Percentiles rank a stretch among this genome's conserved stretches.
These are phyloP conservation scores for Vinca minor DNA, from an alignment of 257 asterid genomes.

Conservation along the genomic window DNA sequence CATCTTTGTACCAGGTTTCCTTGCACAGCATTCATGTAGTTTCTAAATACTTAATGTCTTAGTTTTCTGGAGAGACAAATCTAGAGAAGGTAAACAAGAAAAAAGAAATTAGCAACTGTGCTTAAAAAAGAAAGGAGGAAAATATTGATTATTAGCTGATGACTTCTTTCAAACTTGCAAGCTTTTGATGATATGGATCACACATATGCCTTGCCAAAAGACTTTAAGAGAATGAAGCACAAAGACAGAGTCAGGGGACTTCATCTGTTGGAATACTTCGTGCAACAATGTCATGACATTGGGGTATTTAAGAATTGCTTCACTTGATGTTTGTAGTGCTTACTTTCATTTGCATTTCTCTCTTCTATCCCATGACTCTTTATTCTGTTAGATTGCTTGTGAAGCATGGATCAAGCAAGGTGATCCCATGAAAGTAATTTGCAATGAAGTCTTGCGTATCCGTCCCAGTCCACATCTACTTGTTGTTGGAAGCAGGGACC, in stretches of 20 bases:
- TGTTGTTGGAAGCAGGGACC: too few species aligned
- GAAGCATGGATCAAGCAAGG: too few species aligned
- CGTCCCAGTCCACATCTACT: too few species aligned
- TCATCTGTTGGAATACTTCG: slow-evolving; percentile 80
- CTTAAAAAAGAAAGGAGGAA: background rate
- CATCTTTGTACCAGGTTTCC: too few species aligned
- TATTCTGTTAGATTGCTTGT: too few species aligned
- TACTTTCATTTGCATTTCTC: background rate
- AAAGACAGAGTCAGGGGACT: slow-evolving; percentile 55
- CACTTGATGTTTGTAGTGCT: too few species aligned
- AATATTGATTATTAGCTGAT: background rate
- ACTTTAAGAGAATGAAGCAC: slow-evolving; percentile 46
- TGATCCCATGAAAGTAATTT: too few species aligned
- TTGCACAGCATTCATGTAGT: too few species aligned
- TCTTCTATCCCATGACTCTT: too few species aligned
- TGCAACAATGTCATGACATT: slow-evolving; percentile 62
- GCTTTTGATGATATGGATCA: slow-evolving; percentile 83
- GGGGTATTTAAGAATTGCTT: slow-evolving; percentile 65
- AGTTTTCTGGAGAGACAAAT: background rate
- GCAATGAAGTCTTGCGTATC: too few species aligned
- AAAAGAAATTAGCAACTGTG: background rate
- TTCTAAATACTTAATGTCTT: too few species aligned
- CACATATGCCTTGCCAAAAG: slow-evolving; percentile 63
- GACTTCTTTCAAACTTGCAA: slow-evolving; percentile 17
- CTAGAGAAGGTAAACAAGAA: background rate